phyloP scores from a whole-genome alignment of 169 alveolate genomes.

The Plasmodium knowlesi region DNA sequence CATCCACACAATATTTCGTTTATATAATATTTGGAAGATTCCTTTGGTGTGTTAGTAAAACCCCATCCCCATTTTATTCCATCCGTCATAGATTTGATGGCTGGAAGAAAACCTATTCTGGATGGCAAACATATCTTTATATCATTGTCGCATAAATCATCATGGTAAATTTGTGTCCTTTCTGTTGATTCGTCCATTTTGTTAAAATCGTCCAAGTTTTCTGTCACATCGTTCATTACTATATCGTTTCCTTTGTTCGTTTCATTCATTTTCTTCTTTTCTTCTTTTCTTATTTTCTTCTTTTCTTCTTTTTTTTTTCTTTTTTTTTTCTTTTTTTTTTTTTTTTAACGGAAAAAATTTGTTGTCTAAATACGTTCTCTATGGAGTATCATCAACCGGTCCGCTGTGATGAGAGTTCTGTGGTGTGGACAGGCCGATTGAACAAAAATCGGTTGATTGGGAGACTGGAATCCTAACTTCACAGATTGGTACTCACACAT shows the following conservation, averaged over 20 bases:
- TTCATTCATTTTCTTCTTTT: constrained; percentile 1
- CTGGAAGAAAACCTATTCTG: constrained; percentile 59
- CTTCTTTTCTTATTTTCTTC: constrained; percentile 9
- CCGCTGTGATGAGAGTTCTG: background rate
- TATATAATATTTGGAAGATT: constrained; percentile 77
- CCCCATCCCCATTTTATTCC: constrained; percentile 77
- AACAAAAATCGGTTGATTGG: background rate
- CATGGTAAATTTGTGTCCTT: constrained; percentile 65
- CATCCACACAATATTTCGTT: constrained; percentile 84
- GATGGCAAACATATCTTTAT: constrained; percentile 68
- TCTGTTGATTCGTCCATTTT: constrained; percentile 34
- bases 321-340: constrained; percentile 15
- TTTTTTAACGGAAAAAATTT: background rate
- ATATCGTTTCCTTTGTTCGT: background rate
- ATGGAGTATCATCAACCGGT: constrained; percentile 3
- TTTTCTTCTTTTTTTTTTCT: constrained; percentile 18
- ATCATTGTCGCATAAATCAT: constrained; percentile 54
- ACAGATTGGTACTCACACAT: background rate
- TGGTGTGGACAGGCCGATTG: background rate
- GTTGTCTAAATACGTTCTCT: background rate
- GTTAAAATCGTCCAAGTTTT: constrained; percentile 14
- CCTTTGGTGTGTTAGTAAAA: constrained; percentile 71
- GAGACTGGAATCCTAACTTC: background rate
- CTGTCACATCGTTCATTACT: background rate
- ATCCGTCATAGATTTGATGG: constrained; percentile 39